Conservation (phyloP, 176 grass and related monocot species). For the Triticum monococcum region DNA sequence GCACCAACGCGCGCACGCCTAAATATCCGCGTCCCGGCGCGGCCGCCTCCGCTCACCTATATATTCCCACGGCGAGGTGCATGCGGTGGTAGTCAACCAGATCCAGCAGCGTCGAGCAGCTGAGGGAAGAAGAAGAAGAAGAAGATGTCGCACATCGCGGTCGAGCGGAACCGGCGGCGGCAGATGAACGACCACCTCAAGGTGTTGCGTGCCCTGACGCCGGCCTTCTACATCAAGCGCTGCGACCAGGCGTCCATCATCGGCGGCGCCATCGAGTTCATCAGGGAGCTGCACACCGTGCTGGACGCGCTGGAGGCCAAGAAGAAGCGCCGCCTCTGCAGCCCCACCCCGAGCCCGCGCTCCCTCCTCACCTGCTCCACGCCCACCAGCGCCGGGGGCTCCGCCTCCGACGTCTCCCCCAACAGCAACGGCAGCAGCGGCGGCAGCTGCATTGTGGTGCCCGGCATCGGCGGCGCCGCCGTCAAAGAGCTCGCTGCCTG, state of each 20-base stretch:
- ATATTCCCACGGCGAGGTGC: background rate
- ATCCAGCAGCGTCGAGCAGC: background rate
- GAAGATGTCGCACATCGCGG: constrained; percentile 88
- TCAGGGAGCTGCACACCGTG: constrained; percentile 78
- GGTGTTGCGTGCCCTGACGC: constrained; percentile 83
- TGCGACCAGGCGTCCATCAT: constrained; percentile 94
- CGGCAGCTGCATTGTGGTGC: background rate
- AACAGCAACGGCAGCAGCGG: background rate
- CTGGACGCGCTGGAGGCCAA: constrained; percentile 72
- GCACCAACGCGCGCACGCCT: constrained; percentile 11
- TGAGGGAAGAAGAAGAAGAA: background rate
- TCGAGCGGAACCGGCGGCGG: constrained; percentile 85
- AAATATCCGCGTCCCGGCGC: background rate
- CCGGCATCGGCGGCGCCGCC: too few species aligned
- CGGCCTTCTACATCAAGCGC: constrained; percentile 87
- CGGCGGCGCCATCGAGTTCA: constrained; percentile 94
- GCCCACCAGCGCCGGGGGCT: constrained; percentile 23
- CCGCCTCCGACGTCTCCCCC: constrained; percentile 2
- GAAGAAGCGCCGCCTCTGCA: constrained; percentile 67
- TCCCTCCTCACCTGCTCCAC: constrained; percentile 41
- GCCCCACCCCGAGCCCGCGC: constrained; percentile 58
- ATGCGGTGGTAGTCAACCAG: background rate
- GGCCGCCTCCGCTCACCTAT: background rate
- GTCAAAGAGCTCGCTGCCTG: constrained; percentile 76
- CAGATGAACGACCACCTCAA: constrained; percentile 99